Conservation (phyloP, 192 early-diverging fungal species). For the Physocladia obscura region DNA sequence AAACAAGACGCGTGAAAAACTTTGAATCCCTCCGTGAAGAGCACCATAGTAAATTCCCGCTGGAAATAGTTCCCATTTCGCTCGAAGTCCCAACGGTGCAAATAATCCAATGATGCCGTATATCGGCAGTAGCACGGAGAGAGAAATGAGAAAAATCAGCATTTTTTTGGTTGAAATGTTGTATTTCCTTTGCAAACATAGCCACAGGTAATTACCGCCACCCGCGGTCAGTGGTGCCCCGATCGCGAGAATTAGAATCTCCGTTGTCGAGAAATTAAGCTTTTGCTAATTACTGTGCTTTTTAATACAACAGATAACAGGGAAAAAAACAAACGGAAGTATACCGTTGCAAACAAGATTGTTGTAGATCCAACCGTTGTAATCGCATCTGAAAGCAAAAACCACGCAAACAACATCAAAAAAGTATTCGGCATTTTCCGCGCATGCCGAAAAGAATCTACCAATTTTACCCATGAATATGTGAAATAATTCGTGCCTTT, state of each 20-base stretch:
- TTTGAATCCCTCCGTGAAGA: conserved; percentile 30
- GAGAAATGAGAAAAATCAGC: conserved; percentile 16
- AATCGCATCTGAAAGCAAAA: conserved; percentile 22
- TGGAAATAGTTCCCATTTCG: conserved; percentile 25
- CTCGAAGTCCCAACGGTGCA: conserved; percentile 30
- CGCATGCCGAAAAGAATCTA: background rate
- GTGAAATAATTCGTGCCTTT: conserved; percentile 26
- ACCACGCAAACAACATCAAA: conserved; percentile 24
- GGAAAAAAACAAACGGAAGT: background rate
- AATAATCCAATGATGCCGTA: conserved; percentile 35
- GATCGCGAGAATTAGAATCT: conserved; percentile 25
- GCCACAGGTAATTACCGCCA: conserved; percentile 24
- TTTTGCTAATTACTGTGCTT: background rate
- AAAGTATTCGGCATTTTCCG: conserved; percentile 22
- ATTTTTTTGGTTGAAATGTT: conserved; percentile 6
- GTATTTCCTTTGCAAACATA: conserved; percentile 3
- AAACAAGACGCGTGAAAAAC: conserved; percentile 29
- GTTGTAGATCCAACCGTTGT: conserved; percentile 15
- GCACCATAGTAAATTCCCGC: conserved; percentile 25
- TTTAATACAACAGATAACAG: background rate
- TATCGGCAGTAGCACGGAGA: conserved; percentile 21
- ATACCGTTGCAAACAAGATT: conserved; percentile 17
- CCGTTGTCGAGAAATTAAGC: conserved; percentile 6
- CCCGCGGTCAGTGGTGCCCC: conserved; percentile 18
- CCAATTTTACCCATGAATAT: conserved; percentile 20